Evolutionary conservation across 1,139 yeast genomes (phyloP).

Genomic region (Nadsonia commutata): DNA sequence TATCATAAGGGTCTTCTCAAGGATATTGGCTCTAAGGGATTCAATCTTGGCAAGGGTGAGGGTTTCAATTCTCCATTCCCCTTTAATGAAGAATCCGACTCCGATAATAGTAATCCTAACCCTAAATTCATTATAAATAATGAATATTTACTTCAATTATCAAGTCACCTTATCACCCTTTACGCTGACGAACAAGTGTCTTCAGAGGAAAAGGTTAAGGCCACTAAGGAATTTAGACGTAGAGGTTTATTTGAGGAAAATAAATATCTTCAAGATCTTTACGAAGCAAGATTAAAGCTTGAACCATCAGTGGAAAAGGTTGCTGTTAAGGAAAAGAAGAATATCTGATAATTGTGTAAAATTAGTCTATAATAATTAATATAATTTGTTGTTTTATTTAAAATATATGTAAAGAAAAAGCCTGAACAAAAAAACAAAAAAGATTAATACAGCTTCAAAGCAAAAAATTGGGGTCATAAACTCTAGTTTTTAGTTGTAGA

Average conservation of each 20-base stretch:
- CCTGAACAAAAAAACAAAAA: too few relatives aligned
- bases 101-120: too few relatives aligned
- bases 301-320: too few relatives aligned
- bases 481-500: too few relatives aligned
- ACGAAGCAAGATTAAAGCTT: background rate
- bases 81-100: background rate
- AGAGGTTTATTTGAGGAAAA: background rate
- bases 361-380: too few relatives aligned
- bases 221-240: background rate
- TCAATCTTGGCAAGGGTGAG: background rate
- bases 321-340: too few relatives aligned
- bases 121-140: background rate
- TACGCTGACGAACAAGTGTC: background rate
- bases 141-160: background rate
- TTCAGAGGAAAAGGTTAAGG: background rate
- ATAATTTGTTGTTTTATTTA: too few relatives aligned
- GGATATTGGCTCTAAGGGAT: slow-evolving; percentile 11
- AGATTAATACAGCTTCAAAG: too few relatives aligned
- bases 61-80: background rate
- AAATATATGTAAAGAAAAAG: too few relatives aligned
- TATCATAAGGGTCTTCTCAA: slow-evolving; percentile 58
- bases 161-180: background rate
- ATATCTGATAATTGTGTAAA: too few relatives aligned
- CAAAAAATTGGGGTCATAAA: too few relatives aligned
- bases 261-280: background rate